phyloP scores from a whole-genome alignment of 2,329 filamentous ascomycete genomes.

The Dothistroma septosporum region DNA sequence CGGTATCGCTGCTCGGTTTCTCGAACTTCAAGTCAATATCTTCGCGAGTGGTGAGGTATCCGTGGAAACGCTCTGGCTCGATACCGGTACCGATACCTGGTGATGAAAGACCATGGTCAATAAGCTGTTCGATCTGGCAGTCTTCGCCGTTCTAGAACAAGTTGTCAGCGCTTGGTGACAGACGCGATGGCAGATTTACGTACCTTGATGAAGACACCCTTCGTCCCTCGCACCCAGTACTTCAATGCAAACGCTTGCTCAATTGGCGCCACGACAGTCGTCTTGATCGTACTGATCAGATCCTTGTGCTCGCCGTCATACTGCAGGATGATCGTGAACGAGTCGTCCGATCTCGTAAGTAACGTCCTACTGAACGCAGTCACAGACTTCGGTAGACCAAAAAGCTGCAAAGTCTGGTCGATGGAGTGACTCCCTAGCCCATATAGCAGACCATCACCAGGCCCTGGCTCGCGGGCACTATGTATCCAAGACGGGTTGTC shows the following conservation, averaged over 20 bases:
- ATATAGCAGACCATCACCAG: constrained; percentile 43
- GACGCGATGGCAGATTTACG: not conserved
- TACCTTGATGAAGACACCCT: constrained; percentile 40
- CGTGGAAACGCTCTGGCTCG: constrained; percentile 38
- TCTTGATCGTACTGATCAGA: constrained; percentile 36
- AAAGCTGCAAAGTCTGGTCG: constrained; percentile 38
- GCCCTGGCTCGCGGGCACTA: constrained; percentile 32
- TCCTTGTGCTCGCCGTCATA: constrained; percentile 33
- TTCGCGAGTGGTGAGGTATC: constrained; percentile 39
- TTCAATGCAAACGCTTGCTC: constrained; percentile 20
- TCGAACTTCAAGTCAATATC: constrained; percentile 36
- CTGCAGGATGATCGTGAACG: constrained; percentile 37
- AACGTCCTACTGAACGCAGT: constrained; percentile 32
- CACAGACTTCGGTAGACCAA: constrained; percentile 34
- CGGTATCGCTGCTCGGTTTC: constrained; percentile 24
- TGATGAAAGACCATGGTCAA: constrained; percentile 26
- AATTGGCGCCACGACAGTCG: constrained; percentile 28
- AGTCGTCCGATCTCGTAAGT: constrained; percentile 33
- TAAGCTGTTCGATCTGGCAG: constrained; percentile 37
- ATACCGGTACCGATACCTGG: constrained; percentile 34
- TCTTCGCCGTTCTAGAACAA: constrained; percentile 28
- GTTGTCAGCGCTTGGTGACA: not conserved
- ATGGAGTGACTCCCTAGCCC: constrained; percentile 41
- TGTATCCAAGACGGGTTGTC: constrained; percentile 41
- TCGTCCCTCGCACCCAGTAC: constrained; percentile 33